Evolutionary conservation across 2,329 filamentous ascomycete genomes (phyloP), one percentile per base, ranked within the genome.

Genomic region (Pseudomassariella vexata): DNA sequence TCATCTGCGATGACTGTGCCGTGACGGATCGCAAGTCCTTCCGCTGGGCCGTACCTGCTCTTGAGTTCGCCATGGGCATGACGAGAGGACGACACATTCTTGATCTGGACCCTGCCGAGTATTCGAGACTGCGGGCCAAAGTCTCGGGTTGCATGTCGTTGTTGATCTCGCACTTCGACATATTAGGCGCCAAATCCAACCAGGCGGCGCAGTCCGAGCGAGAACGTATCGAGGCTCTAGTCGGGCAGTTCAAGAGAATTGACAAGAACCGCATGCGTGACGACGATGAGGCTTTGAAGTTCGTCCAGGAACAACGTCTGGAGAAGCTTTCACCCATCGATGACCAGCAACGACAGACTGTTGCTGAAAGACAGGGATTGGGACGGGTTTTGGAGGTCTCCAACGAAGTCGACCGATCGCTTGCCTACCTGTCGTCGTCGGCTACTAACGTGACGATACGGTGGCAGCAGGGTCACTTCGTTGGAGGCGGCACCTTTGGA

Each of bases 391-490:
- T 98, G 39, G 92, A 98, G 63, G 88, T 88, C 38, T 90, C 83
- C 34, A 96, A 94, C 55, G 92, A 96, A 61, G 89, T 94, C 9
- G 92, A 98, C 58, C 83, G 90, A 32, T 95, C 90, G 18, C 73
- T 98, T 24, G 94, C 90, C 2, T 94, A 89, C 51, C 76, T 98
- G 12, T 95, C 89, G 3, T 92, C 90, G 0, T 94, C 87, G 24
- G 87, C 90, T 10, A 95, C 88, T 15, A 96, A 96, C 53, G 85
- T 96, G 37, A 94, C 86, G 26, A 78, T 96, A 63, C 82, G 92
- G 42, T 98, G 92, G 92, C 92, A 96, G 57, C 92, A 95, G 66
- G 92, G 92, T n/a, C 87, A 94, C 49, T 98, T 94, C 53, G 87
- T 98, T 25, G 92, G 92, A 30, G 90, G 92, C 32, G 92, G 92